Base-by-base conservation (phyloP, 2,329 filamentous ascomycete genomes). In the Colletotrichum cuscutae region DNA sequence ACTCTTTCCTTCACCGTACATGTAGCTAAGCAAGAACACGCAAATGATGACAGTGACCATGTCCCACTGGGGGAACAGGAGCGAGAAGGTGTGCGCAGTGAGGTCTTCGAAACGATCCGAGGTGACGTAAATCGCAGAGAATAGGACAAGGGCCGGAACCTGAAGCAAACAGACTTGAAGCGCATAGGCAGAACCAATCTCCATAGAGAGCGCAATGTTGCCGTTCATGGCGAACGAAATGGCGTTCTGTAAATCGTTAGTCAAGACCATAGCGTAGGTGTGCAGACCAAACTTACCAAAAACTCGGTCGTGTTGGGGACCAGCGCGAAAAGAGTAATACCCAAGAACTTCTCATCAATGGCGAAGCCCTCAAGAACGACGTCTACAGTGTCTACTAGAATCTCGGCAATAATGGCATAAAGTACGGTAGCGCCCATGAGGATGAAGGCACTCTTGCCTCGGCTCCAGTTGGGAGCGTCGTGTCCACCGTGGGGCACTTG, bases 161-260 rank as follows among this genome's bases (percentile, higher is more conserved):
- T 99, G 97, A 24, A 99, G 88, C 32, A 99, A 88, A 80, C 96
- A 98, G 62, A 99, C 97, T 83, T 99, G 97, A 56, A 99, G 87
- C 1, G 97, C 97, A 80, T 99, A 99, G 2, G 96, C 96, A 0
- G 95, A 98, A 76, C 97, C 97, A 77, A 99, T 99, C 80, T 99
- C 97, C 97, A 99, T 99, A 49, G 95, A 98, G 22, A 99, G 86
- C 0, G 97, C 97, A 82, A 99, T 98, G 82, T 99, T 99, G 73
- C 97, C 97, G 80, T 99, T 98, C 96, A 99, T 99, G 66, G 97
- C 97, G 81, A 99, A 99, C 0, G 95, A 98, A 72, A 99, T 99
- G 81, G 96, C 97, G 83, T 99, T 99, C 92, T 95, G 15, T 2
- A n/a, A 12, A 26, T 56, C 32, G 37, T 73, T 53, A 73, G 60